A percentile compares a stretch with the other conserved stretches of the same genome.
phyloP scores from a whole-genome alignment of 148 eudicot genomes.

The Linanthus parryae region DNA sequence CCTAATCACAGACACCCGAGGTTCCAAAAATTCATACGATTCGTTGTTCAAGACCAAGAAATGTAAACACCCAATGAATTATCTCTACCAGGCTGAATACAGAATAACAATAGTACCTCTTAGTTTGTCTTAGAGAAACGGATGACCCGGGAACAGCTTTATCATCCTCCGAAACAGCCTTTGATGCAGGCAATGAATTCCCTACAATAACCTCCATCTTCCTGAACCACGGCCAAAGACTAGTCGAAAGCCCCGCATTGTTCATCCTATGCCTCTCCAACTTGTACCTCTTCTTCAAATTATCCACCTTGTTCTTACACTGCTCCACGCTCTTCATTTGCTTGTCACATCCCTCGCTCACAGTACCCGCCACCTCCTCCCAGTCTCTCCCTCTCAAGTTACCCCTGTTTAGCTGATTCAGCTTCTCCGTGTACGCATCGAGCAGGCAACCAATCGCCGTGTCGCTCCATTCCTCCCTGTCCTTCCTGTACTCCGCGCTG shows the following conservation, averaged over 20 bases:
- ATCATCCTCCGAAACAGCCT: conserved; percentile 58
- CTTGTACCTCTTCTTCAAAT: conserved; percentile 94
- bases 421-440: conserved; percentile 84
- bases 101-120: too few species aligned
- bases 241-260: conserved; percentile 38
- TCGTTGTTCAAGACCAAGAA: too few species aligned
- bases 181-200: conserved; percentile 33
- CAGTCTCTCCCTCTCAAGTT: conserved; percentile 93
- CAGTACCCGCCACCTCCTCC: conserved; percentile 91
- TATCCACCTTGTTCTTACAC: conserved; percentile 98
- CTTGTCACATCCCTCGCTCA: conserved; percentile 81
- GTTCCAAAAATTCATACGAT: too few species aligned
- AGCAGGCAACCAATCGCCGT: conserved; percentile 75
- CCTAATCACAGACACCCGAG: too few species aligned
- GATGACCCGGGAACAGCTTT: conserved; percentile 35
- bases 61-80: too few species aligned
- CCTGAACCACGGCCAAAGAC: conserved; percentile 96
- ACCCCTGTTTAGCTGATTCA: conserved; percentile 66
- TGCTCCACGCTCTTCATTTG: conserved; percentile 91
- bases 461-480: conserved; percentile 97
- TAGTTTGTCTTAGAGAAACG: conserved; percentile 42
- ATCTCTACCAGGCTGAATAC: too few species aligned
- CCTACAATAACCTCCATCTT: conserved; percentile 90
- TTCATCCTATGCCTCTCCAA: conserved; percentile 85
- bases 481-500: conserved; percentile 73